A percentile compares a stretch with the other conserved stretches of the same genome.
Conservation (phyloP, 768 basidiomycete species). For the Mycena vulgaris region DNA sequence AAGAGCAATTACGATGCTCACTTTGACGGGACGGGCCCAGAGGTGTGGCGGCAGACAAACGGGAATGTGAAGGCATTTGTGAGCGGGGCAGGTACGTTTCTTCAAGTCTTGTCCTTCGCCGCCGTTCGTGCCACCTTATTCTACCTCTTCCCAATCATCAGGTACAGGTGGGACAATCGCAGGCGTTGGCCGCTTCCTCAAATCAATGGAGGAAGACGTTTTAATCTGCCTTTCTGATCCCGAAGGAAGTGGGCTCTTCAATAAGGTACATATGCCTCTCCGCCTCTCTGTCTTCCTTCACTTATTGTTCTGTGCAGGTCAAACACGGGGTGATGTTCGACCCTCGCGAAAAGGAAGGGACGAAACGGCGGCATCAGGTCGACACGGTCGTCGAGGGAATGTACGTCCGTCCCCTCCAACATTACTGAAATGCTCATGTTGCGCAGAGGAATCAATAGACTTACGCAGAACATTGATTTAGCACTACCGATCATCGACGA, state of each 20-base stretch:
- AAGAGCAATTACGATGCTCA: constrained; percentile 93
- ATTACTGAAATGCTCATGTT: not conserved
- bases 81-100: constrained; percentile 80
- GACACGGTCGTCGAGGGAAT: constrained; percentile 97
- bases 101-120: not conserved
- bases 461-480: constrained; percentile 92
- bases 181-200: constrained; percentile 86
- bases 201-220: constrained; percentile 77
- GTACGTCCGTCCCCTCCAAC: constrained; percentile 52
- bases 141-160: constrained; percentile 41
- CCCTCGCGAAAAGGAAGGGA: constrained; percentile 93
- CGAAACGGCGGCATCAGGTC: constrained; percentile 92
- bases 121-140: not conserved
- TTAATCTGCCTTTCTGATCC: constrained; percentile 89
- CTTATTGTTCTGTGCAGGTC: constrained; percentile 60
- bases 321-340: constrained; percentile 97
- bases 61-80: constrained; percentile 89
- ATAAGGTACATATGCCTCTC: constrained; percentile 71
- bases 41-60: constrained; percentile 94
- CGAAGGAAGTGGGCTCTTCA: constrained; percentile 94
- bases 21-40: constrained; percentile 91
- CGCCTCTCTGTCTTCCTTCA: not conserved
- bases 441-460: constrained; percentile 89
- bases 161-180: constrained; percentile 98
- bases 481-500: constrained; percentile 91